A percentile compares a stretch with the other conserved stretches of the same genome.
phyloP scores from a whole-genome alignment of 768 basidiomycete species.

The Russula sp. region DNA sequence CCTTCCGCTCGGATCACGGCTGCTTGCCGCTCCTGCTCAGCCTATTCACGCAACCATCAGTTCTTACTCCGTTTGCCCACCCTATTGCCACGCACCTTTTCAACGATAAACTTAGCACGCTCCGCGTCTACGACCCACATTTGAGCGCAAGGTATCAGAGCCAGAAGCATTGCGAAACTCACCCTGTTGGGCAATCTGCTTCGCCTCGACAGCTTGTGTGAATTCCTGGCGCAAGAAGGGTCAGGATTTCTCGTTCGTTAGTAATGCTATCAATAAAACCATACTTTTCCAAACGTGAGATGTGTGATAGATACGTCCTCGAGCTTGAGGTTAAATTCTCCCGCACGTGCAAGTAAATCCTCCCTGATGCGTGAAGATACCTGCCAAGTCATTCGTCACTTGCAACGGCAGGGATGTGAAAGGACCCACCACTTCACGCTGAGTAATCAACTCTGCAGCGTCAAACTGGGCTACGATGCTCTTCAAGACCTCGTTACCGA shows the following conservation, averaged over 20 bases:
- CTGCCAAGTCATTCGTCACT: slow-evolving; percentile 39
- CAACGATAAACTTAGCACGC: slow-evolving; percentile 97
- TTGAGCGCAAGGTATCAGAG: slow-evolving; percentile 6
- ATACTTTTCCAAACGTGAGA: slow-evolving; percentile 80
- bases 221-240: slow-evolving; percentile 62
- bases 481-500: slow-evolving; percentile 97
- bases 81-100: slow-evolving; percentile 62
- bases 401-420: neutral
- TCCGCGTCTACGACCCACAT: slow-evolving; percentile 71
- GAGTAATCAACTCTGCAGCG: slow-evolving; percentile 94
- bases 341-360: slow-evolving; percentile 88
- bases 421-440: slow-evolving; percentile 85
- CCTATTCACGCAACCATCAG: slow-evolving; percentile 46
- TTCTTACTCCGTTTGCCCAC: neutral
- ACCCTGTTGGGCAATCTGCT: slow-evolving; percentile 99
- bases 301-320: slow-evolving; percentile 98
- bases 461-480: slow-evolving; percentile 98
- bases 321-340: slow-evolving; percentile 91
- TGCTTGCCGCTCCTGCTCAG: slow-evolving; percentile 98
- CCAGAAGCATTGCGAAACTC: slow-evolving; percentile 23
- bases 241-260: slow-evolving; percentile 11
- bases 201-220: slow-evolving; percentile 98
- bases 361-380: slow-evolving; percentile 89
- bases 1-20: slow-evolving; percentile 98
- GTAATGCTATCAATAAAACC: slow-evolving; percentile 25